Evolutionary conservation across 108 stramenopile genomes (phyloP), one percentile per base, ranked within the genome.

Genomic region (Parmales sp.): DNA sequence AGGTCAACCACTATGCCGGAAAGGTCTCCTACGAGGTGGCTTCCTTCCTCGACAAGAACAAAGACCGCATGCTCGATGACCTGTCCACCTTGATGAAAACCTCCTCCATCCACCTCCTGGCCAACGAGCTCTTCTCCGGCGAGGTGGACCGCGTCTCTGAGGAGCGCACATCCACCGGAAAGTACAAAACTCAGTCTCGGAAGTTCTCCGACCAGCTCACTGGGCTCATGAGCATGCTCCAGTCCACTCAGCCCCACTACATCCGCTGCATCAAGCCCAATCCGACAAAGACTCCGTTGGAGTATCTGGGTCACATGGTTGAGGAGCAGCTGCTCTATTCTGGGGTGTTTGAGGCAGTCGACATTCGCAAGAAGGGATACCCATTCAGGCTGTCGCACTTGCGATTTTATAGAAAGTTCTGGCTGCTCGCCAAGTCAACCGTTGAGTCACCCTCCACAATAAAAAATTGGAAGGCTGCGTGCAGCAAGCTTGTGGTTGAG

Each of bases 211-310:
- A 77, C 45, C 90, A 91, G 66, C 77, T 93, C 29, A 72, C 70
- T 16, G 77, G 78, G 38, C 86, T 95, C 37, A 82, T 89, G 74
- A 54, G 39, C 18, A 79, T 78, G 63, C 76, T 96, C 31, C 73
- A 83, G 29, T 51, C 66, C 29, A 95, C 93, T 1, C 65, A 73
- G 50, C 88, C 94, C 2, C 78, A 88, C 51, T 92, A 92, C 82
- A 90, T 92, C 65, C 87, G 89, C 26, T 92, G 91, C 68, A 83
- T 92, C 72, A 92, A 92, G 74, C 88, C 91, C 8, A 92, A 90
- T 72, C 74, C 86, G 13, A 72, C 81, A 0, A 87, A 90, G 66
- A 51, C 79, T 39, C 90, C 54, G 9, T 34, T 60, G 54, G n/a
- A 34, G 6, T 60, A 60, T 34, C 54, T 18, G 26, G 54, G 54